Base-by-base conservation (phyloP, 768 basidiomycete genomes). In the Candolleomyces eurysporus region DNA sequence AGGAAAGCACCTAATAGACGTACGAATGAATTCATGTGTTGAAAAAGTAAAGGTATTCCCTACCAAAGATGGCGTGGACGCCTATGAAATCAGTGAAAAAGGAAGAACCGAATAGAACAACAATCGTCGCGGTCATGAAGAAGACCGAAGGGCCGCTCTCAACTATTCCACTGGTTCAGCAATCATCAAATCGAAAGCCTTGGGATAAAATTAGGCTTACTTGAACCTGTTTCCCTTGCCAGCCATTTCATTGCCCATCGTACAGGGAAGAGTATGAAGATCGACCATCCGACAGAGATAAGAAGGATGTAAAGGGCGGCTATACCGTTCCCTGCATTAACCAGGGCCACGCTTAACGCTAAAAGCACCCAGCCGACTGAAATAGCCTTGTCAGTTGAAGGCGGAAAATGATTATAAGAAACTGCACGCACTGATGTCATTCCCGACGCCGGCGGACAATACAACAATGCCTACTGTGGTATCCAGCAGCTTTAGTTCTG, bases 401-500 rank as follows among this genome's bases (percentile, higher is more conserved):
- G 36, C 6, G 36, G 26, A 36, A 36, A 36, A 36, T 36, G 36
- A 8, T 7, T 1, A 1, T 36, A 36, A 36, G 36, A 36, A 36
- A 36, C 5, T 36, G 5, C 6, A 7, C 36, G 36, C 36, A 36
- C 36, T 36, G 36, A 36, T 36, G 36, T 36, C 91, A 68, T 92
- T 90, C 6, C 89, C 93, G 3, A 98, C 92, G 10, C 96, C 96
- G 0, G 96, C 94, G 2, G 92, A 92, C 21, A 99, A 83, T 1
- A 95, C 95, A 26, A 97, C 87, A 61, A 97, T 88, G 5, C 96
- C 97, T 42, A 99, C 93, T 0, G 87, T 88, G 0, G 94, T 97
- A 62, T 95, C 91, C 63, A 98, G 81, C 1, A 99, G 78, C 73
- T 95, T 94, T 59, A 96, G 84, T 70, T 97, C 95, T 1, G 90